These are phyloP conservation scores for Pseudocercospora crystallina DNA, from an alignment of 2,329 filamentous ascomycete species.

Conservation along the genomic window DNA sequence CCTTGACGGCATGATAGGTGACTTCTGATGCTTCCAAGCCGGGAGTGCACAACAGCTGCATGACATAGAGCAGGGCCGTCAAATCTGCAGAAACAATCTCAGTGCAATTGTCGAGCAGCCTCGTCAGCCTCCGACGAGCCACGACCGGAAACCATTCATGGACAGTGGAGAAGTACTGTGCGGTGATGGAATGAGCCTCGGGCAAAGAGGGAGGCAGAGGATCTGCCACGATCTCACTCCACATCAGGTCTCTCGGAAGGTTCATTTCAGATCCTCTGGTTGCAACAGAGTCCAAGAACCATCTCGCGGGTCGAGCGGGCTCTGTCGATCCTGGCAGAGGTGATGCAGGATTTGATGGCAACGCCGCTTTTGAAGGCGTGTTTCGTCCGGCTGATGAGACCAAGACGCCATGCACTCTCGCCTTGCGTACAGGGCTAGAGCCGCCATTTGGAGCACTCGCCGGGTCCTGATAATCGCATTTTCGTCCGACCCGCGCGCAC, in stretches of 20 bases:
- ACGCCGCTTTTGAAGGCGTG: no score
- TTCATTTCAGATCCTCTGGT: slow-evolving; percentile 9
- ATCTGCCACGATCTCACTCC: slow-evolving; percentile 9
- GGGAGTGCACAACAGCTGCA: slow-evolving; percentile 14
- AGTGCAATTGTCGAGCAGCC: neutral
- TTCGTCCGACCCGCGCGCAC: slow-evolving; percentile 15
- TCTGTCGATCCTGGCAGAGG: no score
- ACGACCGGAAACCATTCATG: slow-evolving; percentile 18
- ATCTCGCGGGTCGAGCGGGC: slow-evolving; percentile 8
- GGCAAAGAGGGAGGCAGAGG: neutral
- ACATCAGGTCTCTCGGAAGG: slow-evolving; percentile 2
- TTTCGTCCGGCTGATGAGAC: no score
- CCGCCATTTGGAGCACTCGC: neutral
- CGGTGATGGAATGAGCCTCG: slow-evolving; percentile 7
- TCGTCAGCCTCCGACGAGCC: slow-evolving; percentile 1
- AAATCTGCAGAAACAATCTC: slow-evolving; percentile 6
- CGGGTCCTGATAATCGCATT: slow-evolving; percentile 17
- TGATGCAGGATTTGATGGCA: no score
- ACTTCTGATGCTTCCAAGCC: neutral
- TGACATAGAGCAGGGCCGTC: slow-evolving; percentile 12
- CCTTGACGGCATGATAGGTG: slow-evolving; percentile 14
- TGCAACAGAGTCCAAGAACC: slow-evolving; percentile 21
- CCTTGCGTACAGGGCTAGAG: neutral
- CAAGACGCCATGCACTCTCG: neutral
- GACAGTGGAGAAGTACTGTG: slow-evolving; percentile 10